Evolutionary conservation across 192 early-diverging fungal species (phyloP).

Genomic region (Coemansia nantahalensis): DNA sequence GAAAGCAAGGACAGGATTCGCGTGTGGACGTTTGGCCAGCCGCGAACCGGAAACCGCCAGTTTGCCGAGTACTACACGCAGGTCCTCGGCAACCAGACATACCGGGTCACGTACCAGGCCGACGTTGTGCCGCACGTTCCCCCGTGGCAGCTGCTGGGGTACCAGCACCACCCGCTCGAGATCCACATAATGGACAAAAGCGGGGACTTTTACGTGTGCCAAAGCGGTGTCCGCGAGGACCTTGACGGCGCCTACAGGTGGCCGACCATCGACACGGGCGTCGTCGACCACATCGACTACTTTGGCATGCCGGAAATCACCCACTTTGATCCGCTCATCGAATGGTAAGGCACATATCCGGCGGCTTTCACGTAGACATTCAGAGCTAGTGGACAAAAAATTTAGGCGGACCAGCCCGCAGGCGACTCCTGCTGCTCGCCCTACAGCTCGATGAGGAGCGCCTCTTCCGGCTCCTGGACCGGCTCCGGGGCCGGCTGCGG

Average conservation of each 20-base stretch:
- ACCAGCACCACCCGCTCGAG: constrained; percentile 52
- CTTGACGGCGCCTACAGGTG: constrained; percentile 52
- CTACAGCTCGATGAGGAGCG: constrained; percentile 35
- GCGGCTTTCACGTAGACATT: too few species aligned
- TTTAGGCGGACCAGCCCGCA: too few species aligned
- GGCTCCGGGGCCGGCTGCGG: constrained; percentile 3
- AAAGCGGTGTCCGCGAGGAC: constrained; percentile 48
- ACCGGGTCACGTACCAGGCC: constrained; percentile 40
- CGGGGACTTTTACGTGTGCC: constrained; percentile 50
- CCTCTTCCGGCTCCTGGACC: constrained; percentile 29
- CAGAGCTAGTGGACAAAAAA: too few species aligned
- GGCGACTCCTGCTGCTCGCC: too few species aligned
- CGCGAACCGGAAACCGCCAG: constrained; percentile 41
- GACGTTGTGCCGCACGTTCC: constrained; percentile 51
- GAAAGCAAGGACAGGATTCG: constrained; percentile 29
- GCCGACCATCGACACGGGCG: constrained; percentile 50
- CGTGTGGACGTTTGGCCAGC: constrained; percentile 54
- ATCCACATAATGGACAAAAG: constrained; percentile 48
- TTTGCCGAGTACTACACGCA: constrained; percentile 48
- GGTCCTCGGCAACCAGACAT: constrained; percentile 47
- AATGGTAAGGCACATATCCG: too few species aligned
- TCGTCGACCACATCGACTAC: constrained; percentile 47
- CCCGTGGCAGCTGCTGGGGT: constrained; percentile 52
- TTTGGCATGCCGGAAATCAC: constrained; percentile 51
- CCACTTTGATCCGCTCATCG: constrained; percentile 26